Base-by-base conservation (phyloP, 192 early-diverging fungal genomes). In the Thamnidium elegans region DNA sequence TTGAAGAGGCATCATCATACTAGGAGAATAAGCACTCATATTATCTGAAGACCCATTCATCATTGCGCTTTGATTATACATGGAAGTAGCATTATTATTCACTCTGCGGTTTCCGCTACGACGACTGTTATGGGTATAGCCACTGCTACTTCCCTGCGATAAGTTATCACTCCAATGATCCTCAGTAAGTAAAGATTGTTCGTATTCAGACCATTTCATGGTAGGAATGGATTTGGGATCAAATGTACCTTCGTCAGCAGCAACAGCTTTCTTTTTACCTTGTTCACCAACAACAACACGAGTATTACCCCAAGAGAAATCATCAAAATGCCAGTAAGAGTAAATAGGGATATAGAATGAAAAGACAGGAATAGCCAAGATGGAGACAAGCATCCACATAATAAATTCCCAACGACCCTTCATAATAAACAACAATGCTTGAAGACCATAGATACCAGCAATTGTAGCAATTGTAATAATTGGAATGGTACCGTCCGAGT, bases 251-350 rank as follows among this genome's bases (percentile, higher is more conserved):
- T 89, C 87, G 61, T 86, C 86, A n/a, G 84, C 82, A 63, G 77
- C 80, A 46, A 71, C 75, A 55, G 84, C 85, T 56, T 82, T 61
- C 68, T 81, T 87, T 74, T 81, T 86, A 51, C 93, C 92, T 44
- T 88, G 90, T 68, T 93, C 91, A 56, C 95, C 97, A 20, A 93
- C 80, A 7, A 95, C 92, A 32, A 91, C 59, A 71, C 96, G 91
- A 20, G 97, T 99, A 70, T 95, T 95, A 62, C 95, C 96, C 96
- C 96, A 99, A 14, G 92, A 94, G 69, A 99, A 99, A 69, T 99
- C 94, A 77, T 99, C 96, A 75, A 97, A 95, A 78, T 95, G 92
- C 97, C 97, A 99, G 86, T 95, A 99, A 15, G 95, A 81, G 75
- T 99, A 99, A 30, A 93, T 55, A 15, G 90, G 90, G 59, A 92